These are phyloP conservation scores for Poronia punctata DNA, from an alignment of 495 filamentous ascomycete genomes.

Conservation along the genomic window DNA sequence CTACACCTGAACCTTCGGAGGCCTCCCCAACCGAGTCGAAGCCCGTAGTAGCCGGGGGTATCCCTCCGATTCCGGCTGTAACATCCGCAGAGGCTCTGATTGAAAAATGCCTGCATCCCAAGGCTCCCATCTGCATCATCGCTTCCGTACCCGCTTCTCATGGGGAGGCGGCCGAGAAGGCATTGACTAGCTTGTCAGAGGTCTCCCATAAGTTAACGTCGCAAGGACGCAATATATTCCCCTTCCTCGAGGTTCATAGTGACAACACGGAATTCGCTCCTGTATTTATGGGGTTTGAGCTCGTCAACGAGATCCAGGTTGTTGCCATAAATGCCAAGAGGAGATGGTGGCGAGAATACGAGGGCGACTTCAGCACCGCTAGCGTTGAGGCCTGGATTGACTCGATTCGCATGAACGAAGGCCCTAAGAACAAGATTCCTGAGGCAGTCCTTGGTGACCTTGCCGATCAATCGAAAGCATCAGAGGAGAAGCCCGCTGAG, in stretches of 20 bases:
- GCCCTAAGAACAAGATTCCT: constrained; percentile 72
- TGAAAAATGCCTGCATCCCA: constrained; percentile 63
- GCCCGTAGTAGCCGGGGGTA: constrained; percentile 42
- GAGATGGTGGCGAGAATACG: constrained; percentile 76
- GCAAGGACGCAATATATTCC: constrained; percentile 64
- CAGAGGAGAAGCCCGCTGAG: constrained; percentile 31
- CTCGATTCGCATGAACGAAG: constrained; percentile 77
- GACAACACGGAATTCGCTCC: constrained; percentile 49
- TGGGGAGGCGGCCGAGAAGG: constrained; percentile 48
- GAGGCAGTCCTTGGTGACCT: constrained; percentile 61
- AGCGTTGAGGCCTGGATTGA: constrained; percentile 83
- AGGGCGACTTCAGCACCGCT: constrained; percentile 49
- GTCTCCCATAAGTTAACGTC: constrained; percentile 65
- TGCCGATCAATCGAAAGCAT: constrained; percentile 36
- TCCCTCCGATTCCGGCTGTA: constrained; percentile 46
- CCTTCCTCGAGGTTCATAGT: constrained; percentile 68
- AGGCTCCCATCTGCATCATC: constrained; percentile 80
- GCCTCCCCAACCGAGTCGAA: constrained; percentile 35
- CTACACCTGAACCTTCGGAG: constrained; percentile 29
- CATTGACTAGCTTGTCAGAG: constrained; percentile 60
- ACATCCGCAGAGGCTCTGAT: constrained; percentile 52
- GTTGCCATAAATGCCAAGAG: constrained; percentile 78
- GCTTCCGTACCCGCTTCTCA: constrained; percentile 58
- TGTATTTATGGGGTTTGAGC: constrained; percentile 54
- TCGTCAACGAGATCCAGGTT: constrained; percentile 55